phyloP scores from a whole-genome alignment of 2,329 filamentous ascomycete species.

The Fusarium liriodendri region DNA sequence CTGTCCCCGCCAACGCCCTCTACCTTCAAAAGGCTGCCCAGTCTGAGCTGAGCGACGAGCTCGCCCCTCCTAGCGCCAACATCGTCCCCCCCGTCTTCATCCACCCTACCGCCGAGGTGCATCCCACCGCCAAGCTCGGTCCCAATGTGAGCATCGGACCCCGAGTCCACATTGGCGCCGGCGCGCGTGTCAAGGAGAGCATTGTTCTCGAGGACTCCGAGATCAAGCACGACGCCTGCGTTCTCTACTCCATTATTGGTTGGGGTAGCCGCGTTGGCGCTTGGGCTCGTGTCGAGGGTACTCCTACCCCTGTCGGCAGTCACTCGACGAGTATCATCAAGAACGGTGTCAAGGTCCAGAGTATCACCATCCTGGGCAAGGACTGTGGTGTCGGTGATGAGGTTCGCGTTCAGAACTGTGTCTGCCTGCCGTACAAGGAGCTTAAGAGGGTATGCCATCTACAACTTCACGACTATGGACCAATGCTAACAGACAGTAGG shows the following conservation, averaged over 20 bases:
- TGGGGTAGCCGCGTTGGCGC: slow-evolving; percentile 96
- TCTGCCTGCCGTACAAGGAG: slow-evolving; percentile 98
- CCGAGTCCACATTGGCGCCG: slow-evolving; percentile 85
- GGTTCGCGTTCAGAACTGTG: slow-evolving; percentile 95
- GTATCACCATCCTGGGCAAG: slow-evolving; percentile 96
- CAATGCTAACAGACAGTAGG: slow-evolving; percentile 62
- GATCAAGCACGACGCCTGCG: slow-evolving; percentile 96
- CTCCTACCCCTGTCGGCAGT: slow-evolving; percentile 85
- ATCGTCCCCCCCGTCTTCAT: slow-evolving; percentile 95
- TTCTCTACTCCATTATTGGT: slow-evolving; percentile 95
- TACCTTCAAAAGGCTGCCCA: slow-evolving; percentile 97
- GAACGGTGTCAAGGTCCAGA: slow-evolving; percentile 98
- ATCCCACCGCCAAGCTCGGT: slow-evolving; percentile 95
- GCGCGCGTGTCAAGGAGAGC: slow-evolving; percentile 92
- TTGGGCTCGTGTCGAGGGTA: slow-evolving; percentile 98
- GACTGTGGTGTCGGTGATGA: slow-evolving; percentile 95
- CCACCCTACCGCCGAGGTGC: slow-evolving; percentile 89
- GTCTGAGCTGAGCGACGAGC: slow-evolving; percentile 75
- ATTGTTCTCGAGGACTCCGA: slow-evolving; percentile 96
- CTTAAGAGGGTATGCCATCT: slow-evolving; percentile 81
- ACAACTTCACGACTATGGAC: neutral
- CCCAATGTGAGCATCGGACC: slow-evolving; percentile 97
- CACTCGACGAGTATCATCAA: slow-evolving; percentile 96
- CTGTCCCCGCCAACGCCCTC: slow-evolving; percentile 94
- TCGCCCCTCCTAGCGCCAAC: slow-evolving; percentile 84